Conservation (phyloP, 331 rosid species). For the Quercus phellos region DNA sequence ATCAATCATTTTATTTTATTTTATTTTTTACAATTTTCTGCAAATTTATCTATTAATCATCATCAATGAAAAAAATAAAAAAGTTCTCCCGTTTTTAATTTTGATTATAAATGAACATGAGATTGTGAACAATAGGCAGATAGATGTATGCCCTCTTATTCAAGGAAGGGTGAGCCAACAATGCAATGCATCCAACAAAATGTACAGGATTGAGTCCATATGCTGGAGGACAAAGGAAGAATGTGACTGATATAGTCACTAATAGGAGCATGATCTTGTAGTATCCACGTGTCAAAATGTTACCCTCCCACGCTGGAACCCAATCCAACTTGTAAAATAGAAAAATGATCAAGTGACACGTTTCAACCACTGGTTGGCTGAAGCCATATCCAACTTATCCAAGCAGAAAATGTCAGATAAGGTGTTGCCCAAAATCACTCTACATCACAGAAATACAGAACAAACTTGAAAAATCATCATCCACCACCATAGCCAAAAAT, state of each 20-base stretch:
- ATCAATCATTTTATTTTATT: no score
- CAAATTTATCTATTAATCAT: no score
- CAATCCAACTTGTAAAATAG: slow-evolving; percentile 52
- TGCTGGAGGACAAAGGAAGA: no score
- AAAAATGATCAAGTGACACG: background rate
- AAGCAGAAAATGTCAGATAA: slow-evolving; percentile 62
- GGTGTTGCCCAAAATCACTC: slow-evolving; percentile 29
- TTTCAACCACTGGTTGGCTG: slow-evolving; percentile 32
- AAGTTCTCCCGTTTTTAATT: no score
- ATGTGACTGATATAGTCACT: background rate
- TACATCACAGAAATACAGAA: slow-evolving; percentile 48
- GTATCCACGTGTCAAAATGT: slow-evolving; percentile 35
- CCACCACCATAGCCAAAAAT: slow-evolving; percentile 28
- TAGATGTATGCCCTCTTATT: no score
- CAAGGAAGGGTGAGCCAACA: no score
- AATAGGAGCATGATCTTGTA: slow-evolving; percentile 10
- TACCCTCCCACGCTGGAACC: slow-evolving; percentile 38
- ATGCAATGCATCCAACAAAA: no score
- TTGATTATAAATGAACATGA: no score
- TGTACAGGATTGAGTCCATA: no score
- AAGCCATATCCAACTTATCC: slow-evolving; percentile 65
- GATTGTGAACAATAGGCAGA: no score
- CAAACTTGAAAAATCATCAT: slow-evolving; percentile 12
- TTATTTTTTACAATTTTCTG: no score
- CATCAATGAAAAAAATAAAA: no score